phyloP scores from a whole-genome alignment of 345 rosid species.

The Melaleuca alternifolia region DNA sequence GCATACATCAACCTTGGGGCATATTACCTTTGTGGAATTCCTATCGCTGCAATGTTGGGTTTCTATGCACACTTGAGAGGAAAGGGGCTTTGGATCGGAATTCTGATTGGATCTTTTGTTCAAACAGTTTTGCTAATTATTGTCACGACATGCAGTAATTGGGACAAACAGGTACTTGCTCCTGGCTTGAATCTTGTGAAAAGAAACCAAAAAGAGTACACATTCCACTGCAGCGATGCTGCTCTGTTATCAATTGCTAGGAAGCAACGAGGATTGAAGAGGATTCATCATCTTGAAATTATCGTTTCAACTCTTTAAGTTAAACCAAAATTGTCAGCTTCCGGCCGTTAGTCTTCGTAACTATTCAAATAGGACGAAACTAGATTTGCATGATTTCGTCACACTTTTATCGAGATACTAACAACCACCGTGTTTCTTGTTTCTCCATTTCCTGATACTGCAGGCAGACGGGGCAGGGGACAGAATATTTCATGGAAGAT shows the following conservation, averaged over 20 bases:
- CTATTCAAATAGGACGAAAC: not conserved
- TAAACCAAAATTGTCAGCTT: not conserved
- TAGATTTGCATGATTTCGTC: not conserved
- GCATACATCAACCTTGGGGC: constrained; percentile 54
- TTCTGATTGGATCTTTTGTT: constrained; percentile 20
- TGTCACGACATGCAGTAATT: constrained; percentile 31
- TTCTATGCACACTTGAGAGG: constrained; percentile 28
- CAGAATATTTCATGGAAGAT: constrained; percentile 19
- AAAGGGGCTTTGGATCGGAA: constrained; percentile 53
- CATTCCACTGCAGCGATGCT: not conserved
- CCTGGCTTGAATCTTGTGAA: not conserved
- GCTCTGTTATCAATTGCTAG: not conserved
- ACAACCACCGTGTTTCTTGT: not conserved
- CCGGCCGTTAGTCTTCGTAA: not conserved
- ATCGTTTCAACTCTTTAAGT: not conserved
- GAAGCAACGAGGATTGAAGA: not conserved
- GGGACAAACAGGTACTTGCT: constrained; percentile 44
- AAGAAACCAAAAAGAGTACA: not conserved
- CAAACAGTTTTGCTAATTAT: constrained; percentile 30
- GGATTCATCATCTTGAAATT: not conserved
- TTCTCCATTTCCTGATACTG: not conserved
- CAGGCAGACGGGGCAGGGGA: constrained; percentile 36
- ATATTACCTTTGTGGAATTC: constrained; percentile 46
- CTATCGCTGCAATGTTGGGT: constrained; percentile 27
- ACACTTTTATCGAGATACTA: not conserved